phyloP scores from a whole-genome alignment of 352 stramenopile genomes.

The Lagenidium giganteum region DNA sequence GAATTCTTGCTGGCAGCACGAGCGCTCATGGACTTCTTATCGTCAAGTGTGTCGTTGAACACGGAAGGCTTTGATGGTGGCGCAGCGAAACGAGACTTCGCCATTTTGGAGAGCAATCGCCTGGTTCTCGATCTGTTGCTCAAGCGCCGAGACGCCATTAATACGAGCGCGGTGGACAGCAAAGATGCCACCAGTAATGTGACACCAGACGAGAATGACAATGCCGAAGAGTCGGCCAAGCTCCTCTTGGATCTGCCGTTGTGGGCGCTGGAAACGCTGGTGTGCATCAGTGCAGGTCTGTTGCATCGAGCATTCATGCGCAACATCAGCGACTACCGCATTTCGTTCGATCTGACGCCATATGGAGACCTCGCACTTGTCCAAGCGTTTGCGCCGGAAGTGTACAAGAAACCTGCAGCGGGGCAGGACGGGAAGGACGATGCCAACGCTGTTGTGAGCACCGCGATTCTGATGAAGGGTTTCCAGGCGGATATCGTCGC shows the following conservation, averaged over 20 bases:
- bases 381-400: constrained; percentile 62
- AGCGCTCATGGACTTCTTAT: constrained; percentile 38
- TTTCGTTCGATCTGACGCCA: constrained; percentile 76
- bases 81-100: constrained; percentile 36
- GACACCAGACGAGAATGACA: too few relatives aligned
- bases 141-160: constrained; percentile 30
- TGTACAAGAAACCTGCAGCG: constrained; percentile 19
- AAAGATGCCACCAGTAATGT: constrained; percentile 1
- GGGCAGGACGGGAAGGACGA: constrained; percentile 12
- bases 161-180: constrained; percentile 6
- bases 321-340: constrained; percentile 72
- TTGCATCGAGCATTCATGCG: constrained; percentile 67
- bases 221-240: constrained; percentile 19
- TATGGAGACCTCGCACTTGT: constrained; percentile 78
- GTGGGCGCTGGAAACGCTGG: constrained; percentile 62
- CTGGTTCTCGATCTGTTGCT: constrained; percentile 38
- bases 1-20: too few relatives aligned
- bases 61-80: constrained; percentile 6
- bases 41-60: constrained; percentile 25
- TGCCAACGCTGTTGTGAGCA: constrained; percentile 21
- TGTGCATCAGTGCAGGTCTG: constrained; percentile 60
- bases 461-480: constrained; percentile 42
- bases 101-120: constrained; percentile 34
- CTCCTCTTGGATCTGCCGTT: constrained; percentile 52
- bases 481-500: constrained; percentile 53